Percentiles rank a stretch among this genome's conserved stretches.
phyloP scores from a whole-genome alignment of 2,329 filamentous ascomycete genomes.

The Fusarium sp. region DNA sequence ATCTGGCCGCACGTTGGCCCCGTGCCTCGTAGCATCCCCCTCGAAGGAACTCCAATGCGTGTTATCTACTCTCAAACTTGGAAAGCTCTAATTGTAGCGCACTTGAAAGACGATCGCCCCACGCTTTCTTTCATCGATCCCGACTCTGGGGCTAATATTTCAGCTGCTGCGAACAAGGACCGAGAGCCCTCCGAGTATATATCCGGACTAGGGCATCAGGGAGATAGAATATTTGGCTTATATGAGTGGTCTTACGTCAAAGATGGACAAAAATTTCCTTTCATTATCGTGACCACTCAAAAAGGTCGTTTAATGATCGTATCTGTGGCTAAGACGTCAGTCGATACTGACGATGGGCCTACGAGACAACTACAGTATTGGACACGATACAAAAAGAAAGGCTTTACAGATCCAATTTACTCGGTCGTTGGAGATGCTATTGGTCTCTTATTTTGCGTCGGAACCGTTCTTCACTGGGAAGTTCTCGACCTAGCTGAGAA shows the following conservation, averaged over 20 bases:
- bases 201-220: constrained; percentile 66
- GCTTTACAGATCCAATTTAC: constrained; percentile 63
- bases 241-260: constrained; percentile 73
- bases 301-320: constrained; percentile 69
- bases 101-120: constrained; percentile 58
- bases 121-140: constrained; percentile 69
- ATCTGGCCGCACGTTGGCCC: constrained; percentile 60
- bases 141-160: constrained; percentile 65
- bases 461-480: constrained; percentile 68
- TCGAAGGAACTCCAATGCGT: constrained; percentile 63
- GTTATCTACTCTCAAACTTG: constrained; percentile 68
- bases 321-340: constrained; percentile 55
- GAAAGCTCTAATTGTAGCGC: constrained; percentile 66
- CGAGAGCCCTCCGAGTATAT: constrained; percentile 62
- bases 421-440: constrained; percentile 67
- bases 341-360: constrained; percentile 27
- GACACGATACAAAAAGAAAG: constrained; percentile 65
- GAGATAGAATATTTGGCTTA: constrained; percentile 71
- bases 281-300: constrained; percentile 71
- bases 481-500: constrained; percentile 64
- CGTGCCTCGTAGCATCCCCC: constrained; percentile 63
- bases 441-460: constrained; percentile 68
- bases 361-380: constrained; percentile 60
- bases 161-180: constrained; percentile 59
- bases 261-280: constrained; percentile 69